Evolutionary conservation across 345 rosid species (phyloP).

Genomic region (Dimocarpus longan): DNA sequence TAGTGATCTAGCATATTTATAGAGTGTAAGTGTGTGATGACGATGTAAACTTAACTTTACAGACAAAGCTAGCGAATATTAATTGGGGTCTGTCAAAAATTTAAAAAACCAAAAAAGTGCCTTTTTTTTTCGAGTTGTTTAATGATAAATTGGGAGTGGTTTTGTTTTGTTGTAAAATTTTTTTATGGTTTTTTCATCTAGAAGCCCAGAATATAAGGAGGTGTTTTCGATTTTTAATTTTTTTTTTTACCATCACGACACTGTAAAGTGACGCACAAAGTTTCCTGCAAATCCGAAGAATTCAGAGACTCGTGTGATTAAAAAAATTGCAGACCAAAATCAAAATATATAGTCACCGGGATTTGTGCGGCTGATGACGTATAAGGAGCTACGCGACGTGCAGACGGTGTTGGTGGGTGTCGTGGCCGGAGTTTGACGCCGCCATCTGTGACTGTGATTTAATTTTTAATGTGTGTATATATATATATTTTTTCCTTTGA

Average conservation of each 20-base stretch:
- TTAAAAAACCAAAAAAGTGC: background rate
- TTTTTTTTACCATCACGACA: background rate
- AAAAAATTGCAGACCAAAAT: background rate
- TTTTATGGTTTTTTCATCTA: background rate
- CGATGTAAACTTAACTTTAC: slow-evolving; percentile 11
- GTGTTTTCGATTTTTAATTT: background rate
- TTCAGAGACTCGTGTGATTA: slow-evolving; percentile 22
- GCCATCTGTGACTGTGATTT: background rate
- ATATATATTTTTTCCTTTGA: background rate
- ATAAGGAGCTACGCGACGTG: slow-evolving; percentile 15
- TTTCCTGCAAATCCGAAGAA: slow-evolving; percentile 30
- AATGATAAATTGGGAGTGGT: slow-evolving; percentile 2
- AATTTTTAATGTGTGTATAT: background rate
- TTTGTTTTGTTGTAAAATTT: background rate
- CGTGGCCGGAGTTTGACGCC: slow-evolving; percentile 19
- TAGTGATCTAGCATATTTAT: background rate
- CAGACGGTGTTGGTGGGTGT: slow-evolving; percentile 15
- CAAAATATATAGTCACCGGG: slow-evolving; percentile 5
- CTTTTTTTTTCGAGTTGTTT: slow-evolving; percentile 4
- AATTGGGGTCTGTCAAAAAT: background rate
- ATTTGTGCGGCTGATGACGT: slow-evolving; percentile 21
- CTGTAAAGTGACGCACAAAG: slow-evolving; percentile 16
- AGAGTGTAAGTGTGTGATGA: background rate
- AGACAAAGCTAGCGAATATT: slow-evolving; percentile 1
- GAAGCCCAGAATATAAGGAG: background rate